phyloP scores from a whole-genome alignment of 2,329 filamentous ascomycete genomes.

The Botrytis galanthina region DNA sequence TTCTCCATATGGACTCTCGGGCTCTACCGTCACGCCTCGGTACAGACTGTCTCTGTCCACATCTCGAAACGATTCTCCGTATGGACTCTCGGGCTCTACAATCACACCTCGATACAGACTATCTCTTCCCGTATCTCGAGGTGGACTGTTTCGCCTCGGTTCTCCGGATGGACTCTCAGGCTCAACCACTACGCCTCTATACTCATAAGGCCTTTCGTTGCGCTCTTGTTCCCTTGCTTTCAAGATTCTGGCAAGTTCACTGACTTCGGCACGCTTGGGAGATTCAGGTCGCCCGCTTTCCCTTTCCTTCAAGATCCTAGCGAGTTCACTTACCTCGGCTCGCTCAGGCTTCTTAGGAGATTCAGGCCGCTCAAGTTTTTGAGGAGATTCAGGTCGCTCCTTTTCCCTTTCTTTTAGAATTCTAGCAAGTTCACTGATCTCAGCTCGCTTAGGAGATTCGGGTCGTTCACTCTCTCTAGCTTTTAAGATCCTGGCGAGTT shows the following conservation, averaged over 20 bases:
- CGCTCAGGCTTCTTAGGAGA: neutral
- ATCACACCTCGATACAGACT: conserved; percentile 28
- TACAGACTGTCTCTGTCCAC: neutral
- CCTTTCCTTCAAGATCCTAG: conserved; percentile 10
- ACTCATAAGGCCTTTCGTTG: conserved; percentile 31
- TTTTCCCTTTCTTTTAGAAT: conserved; percentile 8
- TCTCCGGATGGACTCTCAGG: conserved; percentile 26
- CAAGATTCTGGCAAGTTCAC: neutral
- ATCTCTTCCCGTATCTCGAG: neutral
- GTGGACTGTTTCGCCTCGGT: conserved; percentile 24
- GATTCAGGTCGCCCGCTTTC: conserved; percentile 22
- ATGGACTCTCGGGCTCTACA: conserved; percentile 30
- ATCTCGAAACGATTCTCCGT: conserved; percentile 18
- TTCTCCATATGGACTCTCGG: neutral
- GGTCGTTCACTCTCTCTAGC: conserved; percentile 12
- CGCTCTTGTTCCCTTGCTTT: conserved; percentile 23
- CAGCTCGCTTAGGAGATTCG: conserved; percentile 26
- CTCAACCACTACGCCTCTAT: conserved; percentile 33
- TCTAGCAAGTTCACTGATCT: conserved; percentile 10
- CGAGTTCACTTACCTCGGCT: conserved; percentile 4
- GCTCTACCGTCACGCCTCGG: neutral
- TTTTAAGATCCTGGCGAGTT: conserved; percentile 1
- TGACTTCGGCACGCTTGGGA: conserved; percentile 10
- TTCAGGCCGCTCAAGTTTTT: conserved; percentile 17
- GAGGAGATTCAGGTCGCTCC: conserved; percentile 20